Base-by-base conservation (phyloP, 768 basidiomycete genomes). In the Pleurotus tuoliensis region DNA sequence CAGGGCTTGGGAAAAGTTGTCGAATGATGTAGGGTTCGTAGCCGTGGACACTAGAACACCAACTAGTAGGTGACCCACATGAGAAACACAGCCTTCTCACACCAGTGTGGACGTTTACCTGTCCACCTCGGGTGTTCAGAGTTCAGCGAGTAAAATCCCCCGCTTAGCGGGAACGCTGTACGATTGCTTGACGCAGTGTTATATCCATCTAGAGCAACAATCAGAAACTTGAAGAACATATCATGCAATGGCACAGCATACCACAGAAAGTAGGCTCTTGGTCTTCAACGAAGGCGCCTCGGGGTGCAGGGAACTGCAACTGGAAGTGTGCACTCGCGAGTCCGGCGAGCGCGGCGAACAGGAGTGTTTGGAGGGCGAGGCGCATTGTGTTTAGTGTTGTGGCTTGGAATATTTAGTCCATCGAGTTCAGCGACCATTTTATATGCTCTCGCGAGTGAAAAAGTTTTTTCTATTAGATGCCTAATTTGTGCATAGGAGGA, bases 321-420 rank as follows among this genome's bases (percentile, higher is more conserved):
- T 88, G 86, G 72, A 94, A 94, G 69, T 95, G 92, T 6, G 90
- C 91, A 47, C 72, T 74, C 27, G 74, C 84, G 41, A 72, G 67
- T 34, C 77, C 64, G 12, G 73, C 69, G 20, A 81, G 67, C 37
- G 68, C 62, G 38, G 70, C 64, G 24, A 82, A 56, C 56, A 80
- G 34, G 56, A 71, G 40, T 46, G 76, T 34, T 11, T 34, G 47
- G 56, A 70, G 58, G 25, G 71, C 20, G 62, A 73, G 59, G 57
- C 57, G 67, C 77, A 80, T 79, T 16, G 51, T 22, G 15, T 55
- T 48, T 43, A 5, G 15, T 22, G 55, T 18, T 45, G 13, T 38
- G 20, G 39, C 41, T 43, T 56, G 38, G 18, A 54, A 43, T 46
- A 5, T 38, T 39, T 58, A 50, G 53, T 40, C 18, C 6, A 34